These are phyloP conservation scores for Magnolia officinalis DNA, from an alignment of 164 flowering plant genomes.

Conservation along the genomic window DNA sequence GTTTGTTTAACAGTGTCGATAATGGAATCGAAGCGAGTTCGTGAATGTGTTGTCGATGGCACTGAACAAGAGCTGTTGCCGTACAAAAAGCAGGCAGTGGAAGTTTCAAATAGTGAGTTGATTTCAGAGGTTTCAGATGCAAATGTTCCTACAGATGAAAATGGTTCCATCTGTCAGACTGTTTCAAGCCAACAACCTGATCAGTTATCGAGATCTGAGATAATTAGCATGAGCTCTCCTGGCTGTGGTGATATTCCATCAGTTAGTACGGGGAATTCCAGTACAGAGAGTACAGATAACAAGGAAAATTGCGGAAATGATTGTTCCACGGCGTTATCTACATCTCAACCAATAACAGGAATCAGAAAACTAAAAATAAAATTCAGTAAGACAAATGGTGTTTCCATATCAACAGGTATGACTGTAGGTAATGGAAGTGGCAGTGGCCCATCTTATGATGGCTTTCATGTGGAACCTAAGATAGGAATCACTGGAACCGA, in stretches of 20 bases:
- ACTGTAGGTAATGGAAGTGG: slow-evolving; percentile 23
- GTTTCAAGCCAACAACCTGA: slow-evolving; percentile 36
- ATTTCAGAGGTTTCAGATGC: slow-evolving; percentile 27
- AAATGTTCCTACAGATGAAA: slow-evolving; percentile 42
- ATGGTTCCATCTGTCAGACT: slow-evolving; percentile 28
- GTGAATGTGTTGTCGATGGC: slow-evolving; percentile 46
- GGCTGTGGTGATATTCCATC: slow-evolving; percentile 11
- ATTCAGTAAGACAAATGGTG: slow-evolving; percentile 28
- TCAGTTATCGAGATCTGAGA: slow-evolving; percentile 41
- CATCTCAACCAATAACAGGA: slow-evolving; percentile 40
- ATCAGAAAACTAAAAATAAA: slow-evolving; percentile 49
- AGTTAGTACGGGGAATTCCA: slow-evolving; percentile 20
- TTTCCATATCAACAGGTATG: slow-evolving; percentile 26
- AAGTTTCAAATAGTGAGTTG: slow-evolving; percentile 22
- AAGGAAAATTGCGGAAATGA: slow-evolving; percentile 38
- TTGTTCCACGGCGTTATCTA: slow-evolving; percentile 39
- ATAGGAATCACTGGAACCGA: slow-evolving; percentile 17
- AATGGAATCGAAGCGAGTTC: slow-evolving; percentile 38
- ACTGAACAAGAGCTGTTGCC: slow-evolving; percentile 31
- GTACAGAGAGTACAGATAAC: slow-evolving; percentile 21
- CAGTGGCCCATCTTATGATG: slow-evolving; percentile 41
- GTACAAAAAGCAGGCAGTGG: slow-evolving; percentile 10
- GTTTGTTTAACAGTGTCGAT: slow-evolving; percentile 21
- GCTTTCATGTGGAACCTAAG: slow-evolving; percentile 36
- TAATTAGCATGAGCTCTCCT: slow-evolving; percentile 13